These are phyloP conservation scores for Hanseniaspora pseudoguilliermondii DNA, from an alignment of 805 yeast species.

Conservation along the genomic window DNA sequence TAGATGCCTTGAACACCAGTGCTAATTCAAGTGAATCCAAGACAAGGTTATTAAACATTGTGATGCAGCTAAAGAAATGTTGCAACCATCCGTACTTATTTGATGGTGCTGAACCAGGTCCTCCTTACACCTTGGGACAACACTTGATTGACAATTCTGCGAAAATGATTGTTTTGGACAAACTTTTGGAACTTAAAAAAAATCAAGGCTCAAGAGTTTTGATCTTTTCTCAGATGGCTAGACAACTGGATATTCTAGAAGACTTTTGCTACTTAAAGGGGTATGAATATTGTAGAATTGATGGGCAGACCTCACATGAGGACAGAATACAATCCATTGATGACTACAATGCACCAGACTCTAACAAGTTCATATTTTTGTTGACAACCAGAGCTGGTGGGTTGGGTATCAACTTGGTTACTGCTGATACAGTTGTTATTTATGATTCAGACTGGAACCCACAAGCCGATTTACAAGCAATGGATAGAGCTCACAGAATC, in stretches of 20 bases:
- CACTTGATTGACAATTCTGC: slow-evolving; percentile 85
- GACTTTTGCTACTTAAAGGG: slow-evolving; percentile 82
- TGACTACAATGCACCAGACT: slow-evolving; percentile 71
- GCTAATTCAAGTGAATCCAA: slow-evolving; percentile 66
- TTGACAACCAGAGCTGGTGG: slow-evolving; percentile 96
- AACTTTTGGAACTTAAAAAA: slow-evolving; percentile 57
- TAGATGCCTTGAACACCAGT: slow-evolving; percentile 92
- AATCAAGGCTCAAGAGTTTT: slow-evolving; percentile 76
- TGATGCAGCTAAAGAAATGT: slow-evolving; percentile 92
- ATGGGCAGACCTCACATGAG: slow-evolving; percentile 86
- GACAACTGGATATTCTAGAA: slow-evolving; percentile 77
- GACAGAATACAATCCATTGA: slow-evolving; percentile 88
- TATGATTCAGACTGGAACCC: slow-evolving; percentile 98
- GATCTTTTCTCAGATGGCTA: slow-evolving; percentile 87
- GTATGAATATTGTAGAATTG: slow-evolving; percentile 80
- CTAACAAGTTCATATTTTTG: slow-evolving; percentile 71
- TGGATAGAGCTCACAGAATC: slow-evolving; percentile 96
- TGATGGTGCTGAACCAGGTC: slow-evolving; percentile 99
- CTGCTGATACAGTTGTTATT: slow-evolving; percentile 79
- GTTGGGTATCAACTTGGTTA: slow-evolving; percentile 79
- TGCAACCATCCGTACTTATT: slow-evolving; percentile 94
- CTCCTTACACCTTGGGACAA: slow-evolving; percentile 92
- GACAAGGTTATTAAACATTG: slow-evolving; percentile 80
- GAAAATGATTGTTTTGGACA: slow-evolving; percentile 79
- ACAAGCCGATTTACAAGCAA: slow-evolving; percentile 93